Base-by-base conservation (phyloP, 345 rosid species). In the Acer campestre region DNA sequence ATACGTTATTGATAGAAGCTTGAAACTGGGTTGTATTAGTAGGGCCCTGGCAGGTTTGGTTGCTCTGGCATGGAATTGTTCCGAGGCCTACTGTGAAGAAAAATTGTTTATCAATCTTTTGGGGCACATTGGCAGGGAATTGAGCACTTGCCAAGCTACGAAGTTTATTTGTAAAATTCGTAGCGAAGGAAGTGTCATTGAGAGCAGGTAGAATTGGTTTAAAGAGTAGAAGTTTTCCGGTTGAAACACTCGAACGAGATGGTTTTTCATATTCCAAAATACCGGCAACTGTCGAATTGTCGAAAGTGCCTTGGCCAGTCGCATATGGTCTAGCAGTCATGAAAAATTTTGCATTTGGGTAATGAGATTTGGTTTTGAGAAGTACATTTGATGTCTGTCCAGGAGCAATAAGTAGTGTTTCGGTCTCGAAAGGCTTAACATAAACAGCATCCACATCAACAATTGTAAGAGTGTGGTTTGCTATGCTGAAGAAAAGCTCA, bases 41-140 rank as follows among this genome's bases (percentile, higher is more conserved):
- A 10, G 97, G 97, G 1, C 97, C 97, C 64, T 87, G 94, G 77
- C 94, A 91, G 40, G 93, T 89, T 73, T 81, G 86, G 80, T 88
- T 91, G 35, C 84, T 76, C 63, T 67, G 83, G 69, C 94, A 88
- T 7, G 91, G 93, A 78, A 16, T 81, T n/a, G 94, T 85, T 78
- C 94, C 94, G 14, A 91, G 80, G n/a, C 94, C 89, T 1, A 91
- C 79, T 0, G 93, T 86, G 86, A 91, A 89, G 75, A 86, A 90
- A 72, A 91, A 88, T 59, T 76, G 78, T 76, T 78, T 75, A 70
- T 89, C 91, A 10, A 91, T 85, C 46, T 82, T 86, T n/a, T 75
- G 75, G 63, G 94, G 94, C 51, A 90, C 93, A 13, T 90, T 89
- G 10, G 92, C 91, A 0, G 91, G 93, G 75, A 76, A 90, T 10